A percentile compares a stretch with the other conserved stretches of the same genome.
These are phyloP conservation scores for Persicaria tinctoria DNA, from an alignment of 148 eudicot species.

Conservation along the genomic window DNA sequence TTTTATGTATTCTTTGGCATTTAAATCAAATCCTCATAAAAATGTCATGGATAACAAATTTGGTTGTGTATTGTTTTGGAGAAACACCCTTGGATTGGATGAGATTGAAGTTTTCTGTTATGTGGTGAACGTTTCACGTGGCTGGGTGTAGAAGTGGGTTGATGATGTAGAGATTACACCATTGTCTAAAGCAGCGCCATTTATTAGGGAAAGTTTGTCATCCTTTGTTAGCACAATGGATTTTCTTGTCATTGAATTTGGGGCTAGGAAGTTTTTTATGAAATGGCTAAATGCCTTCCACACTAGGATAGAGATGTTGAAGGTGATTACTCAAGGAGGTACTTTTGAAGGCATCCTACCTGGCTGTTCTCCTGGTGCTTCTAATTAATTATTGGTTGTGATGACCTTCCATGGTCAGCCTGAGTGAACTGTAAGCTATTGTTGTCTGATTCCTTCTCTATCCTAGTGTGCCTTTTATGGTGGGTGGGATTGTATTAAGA, in stretches of 20 bases:
- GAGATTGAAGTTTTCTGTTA: no score
- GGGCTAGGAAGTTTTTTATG: no score
- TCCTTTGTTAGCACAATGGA: no score
- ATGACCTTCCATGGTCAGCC: constrained; percentile 11
- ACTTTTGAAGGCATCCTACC: constrained; percentile 6
- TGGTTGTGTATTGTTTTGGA: neutral
- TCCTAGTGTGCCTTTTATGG: neutral
- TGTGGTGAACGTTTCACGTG: no score
- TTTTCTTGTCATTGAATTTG: neutral
- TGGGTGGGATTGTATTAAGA: neutral
- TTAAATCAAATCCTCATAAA: neutral
- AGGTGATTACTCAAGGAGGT: constrained; percentile 9
- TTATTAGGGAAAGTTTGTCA: no score
- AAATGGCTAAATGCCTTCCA: neutral
- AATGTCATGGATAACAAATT: neutral
- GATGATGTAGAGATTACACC: no score
- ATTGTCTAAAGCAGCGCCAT: no score
- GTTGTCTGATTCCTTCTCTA: constrained; percentile 7
- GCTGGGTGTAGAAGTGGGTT: no score
- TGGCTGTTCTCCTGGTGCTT: constrained; percentile 8
- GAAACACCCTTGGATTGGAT: neutral
- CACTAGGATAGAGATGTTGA: constrained; percentile 13
- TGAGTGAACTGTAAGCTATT: constrained; percentile 3
- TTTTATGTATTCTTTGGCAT: neutral
- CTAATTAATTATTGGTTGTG: constrained; percentile 9